Evolutionary conservation across 805 yeast genomes (phyloP).

Genomic region (Wickerhamomyces sydowiorum): DNA sequence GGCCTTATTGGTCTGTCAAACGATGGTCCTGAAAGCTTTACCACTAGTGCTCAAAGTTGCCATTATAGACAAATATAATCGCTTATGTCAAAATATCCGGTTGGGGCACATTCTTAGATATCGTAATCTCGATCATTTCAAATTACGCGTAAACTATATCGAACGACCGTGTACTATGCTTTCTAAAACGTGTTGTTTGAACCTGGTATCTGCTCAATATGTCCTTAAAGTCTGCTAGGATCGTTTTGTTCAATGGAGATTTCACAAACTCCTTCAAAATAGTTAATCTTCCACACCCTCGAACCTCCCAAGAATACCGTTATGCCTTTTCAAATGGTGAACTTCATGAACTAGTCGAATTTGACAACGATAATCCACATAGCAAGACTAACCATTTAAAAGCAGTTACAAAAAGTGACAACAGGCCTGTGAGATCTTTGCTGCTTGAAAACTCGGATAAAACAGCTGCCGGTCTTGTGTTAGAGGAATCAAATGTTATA

Average conservation of each 20-base stretch:
- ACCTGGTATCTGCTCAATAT: background rate
- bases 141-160: too few relatives aligned
- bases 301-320: conserved; percentile 6
- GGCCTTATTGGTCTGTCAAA: background rate
- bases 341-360: conserved; percentile 35
- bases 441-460: conserved; percentile 10
- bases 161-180: background rate
- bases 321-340: conserved; percentile 11
- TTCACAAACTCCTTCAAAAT: conserved; percentile 1
- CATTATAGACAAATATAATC: background rate
- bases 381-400: conserved; percentile 22
- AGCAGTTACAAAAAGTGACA: conserved; percentile 22
- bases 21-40: background rate
- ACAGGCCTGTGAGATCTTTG: conserved; percentile 36
- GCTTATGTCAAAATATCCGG: too few relatives aligned
- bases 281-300: conserved; percentile 16
- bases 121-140: background rate
- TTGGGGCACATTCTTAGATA: too few relatives aligned
- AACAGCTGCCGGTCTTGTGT: conserved; percentile 27
- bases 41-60: background rate
- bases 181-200: background rate
- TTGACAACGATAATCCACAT: conserved; percentile 33
- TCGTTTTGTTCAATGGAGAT: conserved; percentile 10
- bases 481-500: conserved; percentile 35
- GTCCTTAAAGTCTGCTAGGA: conserved; percentile 2